These are phyloP conservation scores for Monilinia fructicola DNA, from an alignment of 2,329 filamentous ascomycete species.

Conservation along the genomic window DNA sequence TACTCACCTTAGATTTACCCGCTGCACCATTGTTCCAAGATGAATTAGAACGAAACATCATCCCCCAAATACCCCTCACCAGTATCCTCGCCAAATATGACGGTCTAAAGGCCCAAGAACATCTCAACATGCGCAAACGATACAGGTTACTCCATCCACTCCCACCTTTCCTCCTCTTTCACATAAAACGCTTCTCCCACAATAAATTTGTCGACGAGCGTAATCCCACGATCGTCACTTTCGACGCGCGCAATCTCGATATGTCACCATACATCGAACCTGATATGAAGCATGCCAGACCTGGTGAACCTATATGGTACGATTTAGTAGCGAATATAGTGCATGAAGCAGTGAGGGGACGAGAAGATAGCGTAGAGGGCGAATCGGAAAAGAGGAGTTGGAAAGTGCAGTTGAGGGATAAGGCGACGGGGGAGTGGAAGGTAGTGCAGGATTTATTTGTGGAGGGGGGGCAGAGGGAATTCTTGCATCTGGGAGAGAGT, in stretches of 20 bases:
- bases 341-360: conserved; percentile 74
- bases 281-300: conserved; percentile 67
- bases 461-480: conserved; percentile 82
- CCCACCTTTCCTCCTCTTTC: conserved; percentile 86
- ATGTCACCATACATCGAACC: conserved; percentile 90
- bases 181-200: conserved; percentile 93
- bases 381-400: conserved; percentile 88
- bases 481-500: conserved; percentile 88
- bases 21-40: conserved; percentile 94
- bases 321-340: conserved; percentile 95
- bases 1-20: conserved; percentile 90
- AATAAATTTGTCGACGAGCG: conserved; percentile 97
- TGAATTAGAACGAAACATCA: conserved; percentile 91
- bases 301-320: conserved; percentile 85
- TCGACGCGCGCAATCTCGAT: conserved; percentile 81
- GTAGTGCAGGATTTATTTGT: conserved; percentile 93
- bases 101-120: conserved; percentile 81
- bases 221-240: conserved; percentile 97
- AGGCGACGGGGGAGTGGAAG: conserved; percentile 80
- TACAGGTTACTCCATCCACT: conserved; percentile 89
- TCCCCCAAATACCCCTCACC: conserved; percentile 83
- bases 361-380: conserved; percentile 81
- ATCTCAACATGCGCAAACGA: conserved; percentile 81
- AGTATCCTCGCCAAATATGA: conserved; percentile 91
- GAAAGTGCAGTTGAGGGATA: conserved; percentile 86